Evolutionary conservation across 345 rosid genomes (phyloP).

Genomic region (Moringa oleifera): DNA sequence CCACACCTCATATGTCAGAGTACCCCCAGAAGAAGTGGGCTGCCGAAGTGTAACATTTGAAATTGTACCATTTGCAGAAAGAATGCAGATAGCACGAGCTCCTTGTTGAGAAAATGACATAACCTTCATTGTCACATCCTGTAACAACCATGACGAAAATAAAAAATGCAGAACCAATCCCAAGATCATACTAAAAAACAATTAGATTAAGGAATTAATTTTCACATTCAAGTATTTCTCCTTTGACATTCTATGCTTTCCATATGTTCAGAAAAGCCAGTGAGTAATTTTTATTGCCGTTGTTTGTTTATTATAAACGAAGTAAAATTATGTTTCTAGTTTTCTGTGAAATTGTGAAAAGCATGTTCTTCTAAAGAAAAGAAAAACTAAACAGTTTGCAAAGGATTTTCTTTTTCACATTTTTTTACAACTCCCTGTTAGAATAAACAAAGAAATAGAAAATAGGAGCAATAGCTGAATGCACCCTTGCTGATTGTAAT

Average conservation of each 20-base stretch:
- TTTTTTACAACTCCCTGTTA: no score
- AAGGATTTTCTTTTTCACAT: no score
- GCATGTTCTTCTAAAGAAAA: no score
- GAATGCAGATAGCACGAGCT: constrained; percentile 78
- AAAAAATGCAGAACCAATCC: background rate
- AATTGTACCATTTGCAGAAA: constrained; percentile 79
- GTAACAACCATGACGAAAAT: constrained; percentile 14
- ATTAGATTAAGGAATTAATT: no score
- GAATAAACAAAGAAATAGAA: background rate
- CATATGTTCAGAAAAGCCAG: no score
- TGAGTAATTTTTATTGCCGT: no score
- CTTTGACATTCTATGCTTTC: no score
- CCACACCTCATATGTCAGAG: constrained; percentile 85
- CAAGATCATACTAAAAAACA: background rate
- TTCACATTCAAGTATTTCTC: no score
- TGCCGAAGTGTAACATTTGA: constrained; percentile 91
- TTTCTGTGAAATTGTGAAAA: no score
- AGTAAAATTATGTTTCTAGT: no score
- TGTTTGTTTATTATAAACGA: no score
- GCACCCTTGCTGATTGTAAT: background rate
- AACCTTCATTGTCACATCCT: constrained; percentile 94
- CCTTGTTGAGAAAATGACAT: constrained; percentile 89
- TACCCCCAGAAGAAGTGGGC: constrained; percentile 78
- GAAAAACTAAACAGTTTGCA: background rate
- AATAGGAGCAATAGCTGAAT: background rate